Conservation (phyloP, 2,329 filamentous ascomycete species). For the Ophiostoma fasciatum region DNA sequence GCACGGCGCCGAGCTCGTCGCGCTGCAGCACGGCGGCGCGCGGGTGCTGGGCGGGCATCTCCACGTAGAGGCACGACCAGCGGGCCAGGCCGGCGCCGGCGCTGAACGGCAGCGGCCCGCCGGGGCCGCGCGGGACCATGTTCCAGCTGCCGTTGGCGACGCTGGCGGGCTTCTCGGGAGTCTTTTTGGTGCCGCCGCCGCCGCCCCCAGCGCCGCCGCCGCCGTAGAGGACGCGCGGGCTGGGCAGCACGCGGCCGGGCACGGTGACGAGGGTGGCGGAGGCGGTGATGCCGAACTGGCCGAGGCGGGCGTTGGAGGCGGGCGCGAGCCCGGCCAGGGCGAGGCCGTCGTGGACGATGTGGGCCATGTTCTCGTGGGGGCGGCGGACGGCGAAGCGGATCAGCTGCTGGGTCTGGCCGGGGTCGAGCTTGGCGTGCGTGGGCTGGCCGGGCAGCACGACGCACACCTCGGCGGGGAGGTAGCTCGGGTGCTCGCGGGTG, state of each 20-base stretch:
- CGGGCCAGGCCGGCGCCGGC: conserved; percentile 21
- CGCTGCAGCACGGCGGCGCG: background rate
- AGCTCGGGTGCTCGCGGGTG: conserved; percentile 33
- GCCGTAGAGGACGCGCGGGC: conserved; percentile 31
- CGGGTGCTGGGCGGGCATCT: conserved; percentile 7
- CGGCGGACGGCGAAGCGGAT: conserved; percentile 43
- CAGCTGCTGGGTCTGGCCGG: conserved; percentile 41
- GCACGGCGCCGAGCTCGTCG: background rate
- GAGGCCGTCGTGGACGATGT: conserved; percentile 36
- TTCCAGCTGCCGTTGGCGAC: conserved; percentile 40
- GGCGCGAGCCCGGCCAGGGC: conserved; percentile 29
- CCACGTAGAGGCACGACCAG: conserved; percentile 24
- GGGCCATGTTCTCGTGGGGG: conserved; percentile 39
- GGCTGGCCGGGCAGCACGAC: conserved; percentile 39
- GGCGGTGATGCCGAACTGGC: conserved; percentile 34
- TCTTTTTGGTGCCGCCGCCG: no score
- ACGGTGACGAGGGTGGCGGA: conserved; percentile 42
- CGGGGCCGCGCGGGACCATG: conserved; percentile 23
- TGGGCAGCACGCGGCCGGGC: conserved; percentile 40
- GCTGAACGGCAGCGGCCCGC: conserved; percentile 29
- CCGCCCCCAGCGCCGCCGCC: no score
- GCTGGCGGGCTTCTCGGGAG: conserved; percentile 13
- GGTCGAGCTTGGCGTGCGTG: conserved; percentile 32
- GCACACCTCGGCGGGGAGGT: conserved; percentile 45
- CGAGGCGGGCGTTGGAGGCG: conserved; percentile 19